Conservation (phyloP, 257 asterid genomes). For the Solanum appendiculatum region DNA sequence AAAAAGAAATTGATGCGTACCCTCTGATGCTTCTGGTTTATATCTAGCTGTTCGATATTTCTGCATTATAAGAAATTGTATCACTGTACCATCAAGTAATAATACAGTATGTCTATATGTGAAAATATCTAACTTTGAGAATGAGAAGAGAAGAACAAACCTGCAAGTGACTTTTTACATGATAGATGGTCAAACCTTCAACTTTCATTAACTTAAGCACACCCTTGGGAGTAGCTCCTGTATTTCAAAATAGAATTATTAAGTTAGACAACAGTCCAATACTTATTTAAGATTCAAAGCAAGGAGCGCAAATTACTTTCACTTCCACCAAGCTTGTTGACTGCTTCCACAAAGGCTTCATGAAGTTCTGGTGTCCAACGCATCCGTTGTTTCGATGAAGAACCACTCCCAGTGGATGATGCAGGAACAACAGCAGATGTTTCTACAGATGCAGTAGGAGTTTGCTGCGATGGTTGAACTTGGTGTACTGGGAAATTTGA, state of each 20-base stretch:
- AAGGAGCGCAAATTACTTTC: constrained; percentile 38
- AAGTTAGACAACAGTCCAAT: not conserved
- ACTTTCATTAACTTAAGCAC: constrained; percentile 27
- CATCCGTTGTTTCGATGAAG: constrained; percentile 75
- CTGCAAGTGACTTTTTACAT: constrained; percentile 33
- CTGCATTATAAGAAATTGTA: constrained; percentile 37
- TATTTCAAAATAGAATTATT: not conserved
- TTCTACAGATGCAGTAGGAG: constrained; percentile 43
- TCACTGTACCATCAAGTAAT: not conserved
- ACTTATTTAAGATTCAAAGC: not conserved
- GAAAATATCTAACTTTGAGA: not conserved
- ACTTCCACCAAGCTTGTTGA: constrained; percentile 88
- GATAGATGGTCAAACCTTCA: constrained; percentile 28
- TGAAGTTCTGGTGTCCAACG: constrained; percentile 93
- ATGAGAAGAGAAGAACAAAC: constrained; percentile 5
- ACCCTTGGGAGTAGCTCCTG: constrained; percentile 16
- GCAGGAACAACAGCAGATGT: constrained; percentile 29
- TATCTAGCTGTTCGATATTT: constrained; percentile 91
- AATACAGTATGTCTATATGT: not conserved
- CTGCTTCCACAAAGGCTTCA: constrained; percentile 82
- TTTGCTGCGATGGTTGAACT: constrained; percentile 31
- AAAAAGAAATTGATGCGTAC: constrained; percentile 15
- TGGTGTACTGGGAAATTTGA: constrained; percentile 32
- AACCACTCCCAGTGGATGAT: constrained; percentile 52
- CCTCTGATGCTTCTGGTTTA: constrained; percentile 76